These are phyloP conservation scores for Coemansia javaensis DNA, from an alignment of 192 early-diverging fungal species.

Conservation along the genomic window DNA sequence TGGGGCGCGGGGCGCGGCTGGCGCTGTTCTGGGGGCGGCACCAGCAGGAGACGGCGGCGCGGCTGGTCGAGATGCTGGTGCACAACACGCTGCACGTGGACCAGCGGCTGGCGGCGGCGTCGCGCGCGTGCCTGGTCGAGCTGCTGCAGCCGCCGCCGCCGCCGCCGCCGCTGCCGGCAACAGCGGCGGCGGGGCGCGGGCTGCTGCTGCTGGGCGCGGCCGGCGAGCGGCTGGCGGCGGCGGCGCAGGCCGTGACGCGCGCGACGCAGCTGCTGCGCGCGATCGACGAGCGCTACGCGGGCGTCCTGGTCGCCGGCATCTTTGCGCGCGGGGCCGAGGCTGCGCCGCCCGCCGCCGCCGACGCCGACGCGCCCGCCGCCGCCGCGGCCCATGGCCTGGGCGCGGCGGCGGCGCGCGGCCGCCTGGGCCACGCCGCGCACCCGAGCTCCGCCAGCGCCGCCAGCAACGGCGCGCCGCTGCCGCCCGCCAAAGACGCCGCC, in stretches of 20 bases:
- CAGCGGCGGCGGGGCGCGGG: neutral
- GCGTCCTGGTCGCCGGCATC: constrained; percentile 39
- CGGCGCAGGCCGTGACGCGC: constrained; percentile 20
- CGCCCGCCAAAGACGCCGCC: too few relatives aligned
- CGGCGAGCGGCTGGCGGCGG: constrained; percentile 18
- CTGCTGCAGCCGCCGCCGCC: constrained; percentile 29
- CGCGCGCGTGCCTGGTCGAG: constrained; percentile 31
- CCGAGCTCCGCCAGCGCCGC: constrained; percentile 37
- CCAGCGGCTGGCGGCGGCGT: constrained; percentile 65
- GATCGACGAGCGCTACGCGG: constrained; percentile 34
- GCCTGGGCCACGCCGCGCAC: constrained; percentile 25
- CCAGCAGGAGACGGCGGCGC: constrained; percentile 47
- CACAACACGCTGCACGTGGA: constrained; percentile 84
- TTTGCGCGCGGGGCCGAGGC: constrained; percentile 36
- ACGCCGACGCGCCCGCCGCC: too few relatives aligned
- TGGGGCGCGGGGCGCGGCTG: constrained; percentile 28
- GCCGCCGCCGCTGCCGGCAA: neutral
- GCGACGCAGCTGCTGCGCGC: constrained; percentile 40
- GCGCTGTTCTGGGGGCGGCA: constrained; percentile 52
- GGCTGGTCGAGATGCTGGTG: constrained; percentile 74
- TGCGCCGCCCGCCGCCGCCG: too few relatives aligned
- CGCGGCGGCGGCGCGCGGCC: constrained; percentile 8
- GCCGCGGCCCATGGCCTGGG: constrained; percentile 21
- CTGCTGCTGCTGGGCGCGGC: constrained; percentile 13
- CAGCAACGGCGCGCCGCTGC: constrained; percentile 9